phyloP scores from a whole-genome alignment of 2,329 filamentous ascomycete genomes.

The Torrubiellomyces zombiae region DNA sequence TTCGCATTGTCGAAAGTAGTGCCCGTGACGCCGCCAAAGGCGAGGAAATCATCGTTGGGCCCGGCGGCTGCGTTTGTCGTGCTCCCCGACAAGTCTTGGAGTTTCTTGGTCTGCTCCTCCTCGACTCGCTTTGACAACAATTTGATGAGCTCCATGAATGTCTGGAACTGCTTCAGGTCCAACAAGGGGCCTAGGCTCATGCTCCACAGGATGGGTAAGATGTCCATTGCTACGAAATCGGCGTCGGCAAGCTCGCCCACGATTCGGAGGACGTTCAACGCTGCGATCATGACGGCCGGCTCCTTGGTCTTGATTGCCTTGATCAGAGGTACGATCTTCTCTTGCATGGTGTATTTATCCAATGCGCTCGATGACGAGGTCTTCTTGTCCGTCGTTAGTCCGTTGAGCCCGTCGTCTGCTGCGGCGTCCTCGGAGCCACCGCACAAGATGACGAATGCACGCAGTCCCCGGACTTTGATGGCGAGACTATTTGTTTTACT shows the following conservation, averaged over 20 bases:
- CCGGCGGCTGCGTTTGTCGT: slow-evolving; percentile 31
- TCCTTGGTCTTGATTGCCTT: slow-evolving; percentile 96
- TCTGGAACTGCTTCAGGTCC: slow-evolving; percentile 72
- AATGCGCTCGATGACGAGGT: slow-evolving; percentile 58
- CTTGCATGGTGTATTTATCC: slow-evolving; percentile 96
- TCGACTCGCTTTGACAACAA: slow-evolving; percentile 65
- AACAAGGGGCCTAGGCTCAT: slow-evolving; percentile 85
- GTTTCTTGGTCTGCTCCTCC: slow-evolving; percentile 71
- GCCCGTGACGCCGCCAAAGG: slow-evolving; percentile 51
- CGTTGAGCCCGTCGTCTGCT: slow-evolving; percentile 49
- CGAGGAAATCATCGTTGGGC: slow-evolving; percentile 50
- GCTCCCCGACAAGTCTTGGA: slow-evolving; percentile 62
- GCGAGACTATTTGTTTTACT: slow-evolving; percentile 82
- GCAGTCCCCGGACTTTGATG: slow-evolving; percentile 84
- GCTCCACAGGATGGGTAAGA: slow-evolving; percentile 76
- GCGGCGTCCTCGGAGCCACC: slow-evolving; percentile 48
- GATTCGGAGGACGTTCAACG: slow-evolving; percentile 67
- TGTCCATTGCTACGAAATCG: slow-evolving; percentile 83
- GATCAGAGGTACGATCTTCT: slow-evolving; percentile 83
- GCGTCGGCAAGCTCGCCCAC: slow-evolving; percentile 69
- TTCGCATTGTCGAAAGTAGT: slow-evolving; percentile 35
- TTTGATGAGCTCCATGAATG: slow-evolving; percentile 82
- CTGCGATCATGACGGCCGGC: slow-evolving; percentile 91
- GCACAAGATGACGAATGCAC: slow-evolving; percentile 80
- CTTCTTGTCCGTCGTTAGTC: slow-evolving; percentile 44